Evolutionary conservation across 1,284 basidiomycete genomes (phyloP).

Genomic region (Peniophora sp.): DNA sequence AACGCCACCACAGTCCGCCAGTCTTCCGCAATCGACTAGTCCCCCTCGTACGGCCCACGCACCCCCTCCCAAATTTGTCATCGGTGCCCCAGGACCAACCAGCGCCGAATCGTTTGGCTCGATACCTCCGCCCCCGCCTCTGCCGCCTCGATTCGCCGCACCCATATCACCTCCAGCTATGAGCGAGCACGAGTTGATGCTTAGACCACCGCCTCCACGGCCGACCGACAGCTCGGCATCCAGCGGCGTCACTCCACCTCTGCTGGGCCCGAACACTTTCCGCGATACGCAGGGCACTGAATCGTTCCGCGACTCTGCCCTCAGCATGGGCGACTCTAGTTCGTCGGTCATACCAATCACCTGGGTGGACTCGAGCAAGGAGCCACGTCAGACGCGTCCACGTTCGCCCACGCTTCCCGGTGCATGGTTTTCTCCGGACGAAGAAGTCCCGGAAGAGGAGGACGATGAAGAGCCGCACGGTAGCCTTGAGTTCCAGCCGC

Average conservation of each 20-base stretch:
- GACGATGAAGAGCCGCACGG: not conserved
- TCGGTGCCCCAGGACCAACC: not conserved
- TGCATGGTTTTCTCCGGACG: not conserved
- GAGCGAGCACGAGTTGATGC: not conserved
- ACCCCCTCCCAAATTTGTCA: too few species aligned
- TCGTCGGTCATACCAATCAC: constrained; percentile 23
- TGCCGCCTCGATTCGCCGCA: not conserved
- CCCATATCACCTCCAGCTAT: not conserved
- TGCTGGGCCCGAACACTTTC: constrained; percentile 19
- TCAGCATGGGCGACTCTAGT: constrained; percentile 21
- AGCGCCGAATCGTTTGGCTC: not conserved
- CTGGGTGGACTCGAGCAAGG: constrained; percentile 18
- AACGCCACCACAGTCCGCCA: not conserved
- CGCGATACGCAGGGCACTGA: too few species aligned
- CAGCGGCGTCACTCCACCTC: constrained; percentile 17
- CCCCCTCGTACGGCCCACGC: too few species aligned
- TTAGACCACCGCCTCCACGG: not conserved
- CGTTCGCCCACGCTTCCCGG: not conserved
- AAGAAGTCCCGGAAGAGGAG: not conserved
- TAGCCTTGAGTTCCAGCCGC: constrained; percentile 1
- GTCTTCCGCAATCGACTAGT: too few species aligned
- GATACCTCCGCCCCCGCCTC: not conserved
- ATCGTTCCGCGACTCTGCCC: constrained; percentile 28
- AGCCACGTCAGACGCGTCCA: constrained; percentile 1
- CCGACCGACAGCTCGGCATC: not conserved